These are phyloP conservation scores for Chaetothyriales sp. DNA, from an alignment of 2,329 filamentous ascomycete genomes.

Conservation along the genomic window DNA sequence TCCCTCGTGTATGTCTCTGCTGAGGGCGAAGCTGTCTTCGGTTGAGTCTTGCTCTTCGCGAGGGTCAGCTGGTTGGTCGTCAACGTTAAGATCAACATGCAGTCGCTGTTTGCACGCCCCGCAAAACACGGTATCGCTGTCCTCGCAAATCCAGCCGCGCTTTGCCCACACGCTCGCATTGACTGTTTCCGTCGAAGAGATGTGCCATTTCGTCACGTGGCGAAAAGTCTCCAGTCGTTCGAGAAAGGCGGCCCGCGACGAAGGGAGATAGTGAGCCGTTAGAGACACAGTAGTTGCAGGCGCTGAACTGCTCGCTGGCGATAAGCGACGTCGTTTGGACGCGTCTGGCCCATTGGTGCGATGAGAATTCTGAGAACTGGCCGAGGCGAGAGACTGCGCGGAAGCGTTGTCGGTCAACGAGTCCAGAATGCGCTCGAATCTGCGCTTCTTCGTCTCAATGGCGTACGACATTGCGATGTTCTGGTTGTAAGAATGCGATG, in stretches of 20 bases:
- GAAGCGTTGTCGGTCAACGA: slow-evolving; percentile 22
- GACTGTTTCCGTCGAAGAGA: slow-evolving; percentile 74
- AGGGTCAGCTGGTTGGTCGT: slow-evolving; percentile 10
- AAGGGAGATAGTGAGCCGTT: slow-evolving; percentile 65
- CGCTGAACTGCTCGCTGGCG: slow-evolving; percentile 14
- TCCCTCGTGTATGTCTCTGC: slow-evolving; percentile 38
- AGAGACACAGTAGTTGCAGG: slow-evolving; percentile 23
- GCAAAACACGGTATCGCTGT: slow-evolving; percentile 68
- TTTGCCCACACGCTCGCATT: slow-evolving; percentile 93
- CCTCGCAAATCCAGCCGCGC: slow-evolving; percentile 72
- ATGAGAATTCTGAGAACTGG: slow-evolving; percentile 9
- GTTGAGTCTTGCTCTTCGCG: slow-evolving; percentile 25
- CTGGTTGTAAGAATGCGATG: not conserved
- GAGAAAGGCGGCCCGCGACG: slow-evolving; percentile 71
- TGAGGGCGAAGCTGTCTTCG: slow-evolving; percentile 16
- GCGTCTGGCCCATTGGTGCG: slow-evolving; percentile 10
- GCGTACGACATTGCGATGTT: slow-evolving; percentile 23
- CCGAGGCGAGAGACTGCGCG: not conserved
- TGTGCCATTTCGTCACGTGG: slow-evolving; percentile 72
- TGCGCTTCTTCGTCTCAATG: slow-evolving; percentile 34
- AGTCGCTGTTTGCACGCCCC: slow-evolving; percentile 73
- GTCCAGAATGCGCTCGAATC: slow-evolving; percentile 34
- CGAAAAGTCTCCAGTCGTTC: slow-evolving; percentile 74
- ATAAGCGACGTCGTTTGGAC: slow-evolving; percentile 15
- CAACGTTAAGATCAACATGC: slow-evolving; percentile 60